Conservation (phyloP, 1,284 basidiomycete genomes). For the Puccinia polysora region DNA sequence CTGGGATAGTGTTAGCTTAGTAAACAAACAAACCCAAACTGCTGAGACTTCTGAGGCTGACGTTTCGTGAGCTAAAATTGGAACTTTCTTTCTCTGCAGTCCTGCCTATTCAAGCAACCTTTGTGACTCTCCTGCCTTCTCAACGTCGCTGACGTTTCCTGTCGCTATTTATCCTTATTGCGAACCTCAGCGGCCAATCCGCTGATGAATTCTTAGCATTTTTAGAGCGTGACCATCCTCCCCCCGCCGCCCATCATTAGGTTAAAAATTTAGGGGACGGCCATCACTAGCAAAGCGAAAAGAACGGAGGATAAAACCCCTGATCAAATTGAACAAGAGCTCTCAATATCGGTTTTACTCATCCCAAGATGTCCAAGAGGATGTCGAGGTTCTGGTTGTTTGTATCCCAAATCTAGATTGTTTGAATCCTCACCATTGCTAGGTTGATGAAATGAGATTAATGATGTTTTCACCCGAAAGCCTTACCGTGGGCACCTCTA, state of each 20-base stretch:
- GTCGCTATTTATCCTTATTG: background rate
- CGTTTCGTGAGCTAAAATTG: constrained; percentile 27
- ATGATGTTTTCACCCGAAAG: too few relatives aligned
- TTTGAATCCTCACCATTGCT: too few relatives aligned
- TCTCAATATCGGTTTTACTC: too few relatives aligned
- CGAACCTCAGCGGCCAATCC: constrained; percentile 17
- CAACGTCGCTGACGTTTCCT: background rate
- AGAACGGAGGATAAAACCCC: too few relatives aligned
- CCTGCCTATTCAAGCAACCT: background rate
- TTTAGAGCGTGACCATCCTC: constrained; percentile 39
- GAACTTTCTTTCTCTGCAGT: background rate
- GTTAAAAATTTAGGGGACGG: too few relatives aligned
- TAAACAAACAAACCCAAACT: constrained; percentile 19
- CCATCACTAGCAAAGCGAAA: too few relatives aligned
- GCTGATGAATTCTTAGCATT: constrained; percentile 40
- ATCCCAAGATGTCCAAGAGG: too few relatives aligned
- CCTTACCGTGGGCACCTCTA: too few relatives aligned
- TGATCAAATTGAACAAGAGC: too few relatives aligned
- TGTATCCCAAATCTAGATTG: too few relatives aligned
- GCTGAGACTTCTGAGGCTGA: constrained; percentile 13
- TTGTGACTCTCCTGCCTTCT: background rate
- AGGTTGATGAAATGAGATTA: too few relatives aligned
- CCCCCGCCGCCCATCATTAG: constrained; percentile 20
- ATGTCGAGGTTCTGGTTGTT: too few relatives aligned
- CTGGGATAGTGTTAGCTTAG: constrained; percentile 46